Evolutionary conservation across 2,329 filamentous ascomycete genomes (phyloP), one percentile per base, ranked within the genome.

Genomic region (Aspergillus pseudonomiae): DNA sequence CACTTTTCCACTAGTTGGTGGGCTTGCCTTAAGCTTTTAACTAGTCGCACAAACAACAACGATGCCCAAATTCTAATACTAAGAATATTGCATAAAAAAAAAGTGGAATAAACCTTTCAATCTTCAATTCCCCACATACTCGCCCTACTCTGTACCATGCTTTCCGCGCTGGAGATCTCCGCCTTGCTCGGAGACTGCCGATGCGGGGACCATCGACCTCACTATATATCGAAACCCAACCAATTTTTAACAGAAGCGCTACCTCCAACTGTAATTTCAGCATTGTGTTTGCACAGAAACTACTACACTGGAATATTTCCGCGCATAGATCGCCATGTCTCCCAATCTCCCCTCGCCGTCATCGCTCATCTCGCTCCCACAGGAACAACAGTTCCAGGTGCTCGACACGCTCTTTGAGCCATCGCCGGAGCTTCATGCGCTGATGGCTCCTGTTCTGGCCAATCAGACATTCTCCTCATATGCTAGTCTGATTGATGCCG

Each of bases 391-490:
- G 45, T 69, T 77, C 56, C 70, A 69, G 52, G 70, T 89, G 57
- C 86, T 97, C 56, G 91, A 96, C 78, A 84, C 89, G 4, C 88
- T 97, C 63, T 97, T 97, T 78, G 94, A 97, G 76, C 91, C 92
- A 19, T 93, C 90, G 60, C 81, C 85, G 0, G 86, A 89, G 57
- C 87, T 97, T 1, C 92, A 94, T 77, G 82, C 85, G 14, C 83
- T 95, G 16, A 86, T 91, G 19, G 75, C 92, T 6, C 91, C 91
- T 2, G 80, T 90, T 2, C 82, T 96, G n/a, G 82, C 82, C 46
- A 81, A 82, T 52, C 78, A 84, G 55, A 76, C 81, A 1, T 94
- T 92, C 76, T 70, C 80, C 1, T 89, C 88, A 30, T 97, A 97
- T 77, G 67, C 82, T 9, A 83, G 87, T 41, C 83, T 97, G 7